phyloP scores from a whole-genome alignment of 2,329 filamentous ascomycete species.

The Macroventuria anomochaeta region DNA sequence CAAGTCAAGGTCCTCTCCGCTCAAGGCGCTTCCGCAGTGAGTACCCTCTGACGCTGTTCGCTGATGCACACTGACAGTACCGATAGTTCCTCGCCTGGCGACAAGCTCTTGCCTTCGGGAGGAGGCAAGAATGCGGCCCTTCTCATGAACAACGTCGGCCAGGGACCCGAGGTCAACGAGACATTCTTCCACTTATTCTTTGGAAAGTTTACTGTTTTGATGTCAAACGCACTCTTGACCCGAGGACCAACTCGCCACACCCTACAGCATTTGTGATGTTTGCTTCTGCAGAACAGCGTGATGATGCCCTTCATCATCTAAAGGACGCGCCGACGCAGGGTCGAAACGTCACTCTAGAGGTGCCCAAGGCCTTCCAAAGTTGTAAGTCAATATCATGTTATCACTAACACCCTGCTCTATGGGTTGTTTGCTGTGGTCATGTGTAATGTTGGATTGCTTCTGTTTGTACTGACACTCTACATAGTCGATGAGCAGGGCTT shows the following conservation, averaged over 20 bases:
- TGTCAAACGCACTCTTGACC: conserved; percentile 1
- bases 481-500: not conserved
- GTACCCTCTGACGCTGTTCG: not conserved
- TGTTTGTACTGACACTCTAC: not conserved
- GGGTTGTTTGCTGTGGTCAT: not conserved
- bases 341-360: not conserved
- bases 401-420: not conserved
- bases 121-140: no score
- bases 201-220: not conserved
- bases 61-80: not conserved
- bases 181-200: not conserved
- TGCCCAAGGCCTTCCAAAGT: not conserved
- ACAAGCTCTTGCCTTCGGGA: not conserved
- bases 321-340: not conserved
- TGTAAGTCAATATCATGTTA: not conserved
- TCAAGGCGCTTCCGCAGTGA: not conserved
- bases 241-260: not conserved
- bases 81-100: not conserved
- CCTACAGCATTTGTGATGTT: conserved; percentile 1
- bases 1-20: not conserved
- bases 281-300: not conserved
- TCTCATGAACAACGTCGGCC: conserved; percentile 2
- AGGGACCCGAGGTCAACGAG: not conserved
- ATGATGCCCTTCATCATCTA: not conserved
- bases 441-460: not conserved